These are phyloP conservation scores for Debaryomyces maramus DNA, from an alignment of 805 yeast species.

Conservation along the genomic window DNA sequence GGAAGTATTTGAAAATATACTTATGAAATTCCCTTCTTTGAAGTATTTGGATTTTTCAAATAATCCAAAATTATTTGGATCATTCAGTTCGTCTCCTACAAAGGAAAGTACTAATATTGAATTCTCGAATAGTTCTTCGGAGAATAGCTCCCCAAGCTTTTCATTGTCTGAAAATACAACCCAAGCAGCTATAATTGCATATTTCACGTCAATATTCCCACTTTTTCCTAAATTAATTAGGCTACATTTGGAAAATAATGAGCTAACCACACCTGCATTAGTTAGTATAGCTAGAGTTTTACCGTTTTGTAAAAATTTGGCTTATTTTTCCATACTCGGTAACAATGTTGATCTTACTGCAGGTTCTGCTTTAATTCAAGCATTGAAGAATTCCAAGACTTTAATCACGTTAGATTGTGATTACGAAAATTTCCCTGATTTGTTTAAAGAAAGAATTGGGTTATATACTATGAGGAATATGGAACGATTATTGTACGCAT, in stretches of 20 bases:
- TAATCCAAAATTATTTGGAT: slow-evolving; percentile 66
- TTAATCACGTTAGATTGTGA: slow-evolving; percentile 71
- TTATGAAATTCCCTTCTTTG: slow-evolving; percentile 57
- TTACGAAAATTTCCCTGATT: slow-evolving; percentile 56
- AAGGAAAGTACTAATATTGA: slow-evolving; percentile 3
- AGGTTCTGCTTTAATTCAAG: slow-evolving; percentile 64
- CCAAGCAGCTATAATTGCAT: slow-evolving; percentile 42
- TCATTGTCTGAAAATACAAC: neutral
- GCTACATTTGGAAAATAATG: slow-evolving; percentile 70
- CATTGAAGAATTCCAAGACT: slow-evolving; percentile 65
- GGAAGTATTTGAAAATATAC: slow-evolving; percentile 48
- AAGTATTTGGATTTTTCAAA: slow-evolving; percentile 76
- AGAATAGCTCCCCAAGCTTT: neutral
- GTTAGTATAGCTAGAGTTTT: slow-evolving; percentile 64
- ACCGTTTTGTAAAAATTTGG: slow-evolving; percentile 64
- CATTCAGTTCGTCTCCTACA: slow-evolving; percentile 8
- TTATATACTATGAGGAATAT: slow-evolving; percentile 80
- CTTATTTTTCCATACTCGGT: slow-evolving; percentile 69
- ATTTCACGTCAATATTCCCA: slow-evolving; percentile 65
- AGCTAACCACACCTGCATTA: slow-evolving; percentile 55
- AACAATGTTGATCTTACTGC: slow-evolving; percentile 60
- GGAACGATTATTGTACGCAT: slow-evolving; percentile 52
- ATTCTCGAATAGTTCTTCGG: neutral
- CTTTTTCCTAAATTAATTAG: slow-evolving; percentile 62
- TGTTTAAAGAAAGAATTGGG: slow-evolving; percentile 70